Evolutionary conservation across 129 eudicot genomes (phyloP).

Genomic region (Erigeron canadensis): DNA sequence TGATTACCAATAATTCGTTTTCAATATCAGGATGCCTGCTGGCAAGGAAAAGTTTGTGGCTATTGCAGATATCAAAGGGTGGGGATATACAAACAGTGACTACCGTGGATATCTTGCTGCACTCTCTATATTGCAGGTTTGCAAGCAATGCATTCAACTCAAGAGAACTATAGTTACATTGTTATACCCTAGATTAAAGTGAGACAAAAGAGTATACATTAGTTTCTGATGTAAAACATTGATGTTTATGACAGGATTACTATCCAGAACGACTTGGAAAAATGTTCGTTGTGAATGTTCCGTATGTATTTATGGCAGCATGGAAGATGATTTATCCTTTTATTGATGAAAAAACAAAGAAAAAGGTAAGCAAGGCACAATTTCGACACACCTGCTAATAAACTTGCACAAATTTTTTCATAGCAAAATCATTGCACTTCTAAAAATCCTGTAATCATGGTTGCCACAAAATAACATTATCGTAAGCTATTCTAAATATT

Average conservation of each 20-base stretch:
- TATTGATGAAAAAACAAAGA: slow-evolving; percentile 73
- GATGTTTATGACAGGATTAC: slow-evolving; percentile 64
- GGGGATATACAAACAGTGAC: slow-evolving; percentile 67
- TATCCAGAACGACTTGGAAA: slow-evolving; percentile 94
- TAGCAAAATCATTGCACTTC: neutral
- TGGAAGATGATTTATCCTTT: slow-evolving; percentile 84
- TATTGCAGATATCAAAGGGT: slow-evolving; percentile 71
- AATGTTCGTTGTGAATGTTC: slow-evolving; percentile 61
- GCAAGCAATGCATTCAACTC: neutral
- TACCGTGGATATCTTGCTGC: slow-evolving; percentile 57
- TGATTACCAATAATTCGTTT: neutral
- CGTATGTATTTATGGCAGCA: slow-evolving; percentile 72
- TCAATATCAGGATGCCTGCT: slow-evolving; percentile 42
- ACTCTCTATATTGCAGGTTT: slow-evolving; percentile 68
- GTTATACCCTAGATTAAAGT: neutral
- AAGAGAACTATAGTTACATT: slow-evolving; percentile 2
- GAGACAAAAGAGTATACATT: slow-evolving; percentile 9
- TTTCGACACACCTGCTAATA: neutral
- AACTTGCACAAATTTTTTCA: neutral
- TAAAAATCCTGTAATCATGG: neutral
- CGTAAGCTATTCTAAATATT: neutral
- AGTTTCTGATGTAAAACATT: slow-evolving; percentile 18
- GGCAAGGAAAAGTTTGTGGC: slow-evolving; percentile 69
- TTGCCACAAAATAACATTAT: neutral
- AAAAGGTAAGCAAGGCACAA: slow-evolving; percentile 49